Conservation (phyloP, 2,329 filamentous ascomycete species). For the Pyrenochaeta sp. region DNA sequence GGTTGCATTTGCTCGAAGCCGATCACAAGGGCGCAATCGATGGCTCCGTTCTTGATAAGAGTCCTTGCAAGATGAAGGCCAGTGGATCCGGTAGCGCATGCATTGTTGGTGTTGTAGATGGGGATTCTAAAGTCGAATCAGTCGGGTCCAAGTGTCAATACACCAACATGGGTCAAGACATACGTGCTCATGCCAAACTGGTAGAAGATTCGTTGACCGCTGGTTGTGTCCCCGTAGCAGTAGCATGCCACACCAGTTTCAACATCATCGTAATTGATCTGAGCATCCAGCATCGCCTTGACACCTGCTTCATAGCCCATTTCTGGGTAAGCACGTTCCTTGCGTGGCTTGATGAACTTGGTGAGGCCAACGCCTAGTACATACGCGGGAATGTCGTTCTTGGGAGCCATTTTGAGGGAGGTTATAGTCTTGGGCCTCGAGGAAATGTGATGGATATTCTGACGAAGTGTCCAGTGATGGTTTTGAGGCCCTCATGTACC, state of each 20-base stretch:
- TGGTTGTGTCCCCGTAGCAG: slow-evolving; percentile 94
- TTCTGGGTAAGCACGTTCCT: slow-evolving; percentile 91
- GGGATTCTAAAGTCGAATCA: slow-evolving; percentile 67
- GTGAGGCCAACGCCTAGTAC: slow-evolving; percentile 97
- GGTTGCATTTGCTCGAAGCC: slow-evolving; percentile 98
- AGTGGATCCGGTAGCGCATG: slow-evolving; percentile 91
- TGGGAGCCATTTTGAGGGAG: slow-evolving; percentile 29
- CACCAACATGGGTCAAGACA: not conserved
- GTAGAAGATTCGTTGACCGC: slow-evolving; percentile 94
- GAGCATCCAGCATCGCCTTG: slow-evolving; percentile 80
- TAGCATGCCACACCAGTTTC: slow-evolving; percentile 94
- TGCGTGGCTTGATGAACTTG: slow-evolving; percentile 96
- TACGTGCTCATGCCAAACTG: slow-evolving; percentile 89
- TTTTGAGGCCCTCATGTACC: not conserved
- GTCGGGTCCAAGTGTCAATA: no score
- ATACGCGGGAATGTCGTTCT: slow-evolving; percentile 64
- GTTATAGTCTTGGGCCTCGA: not conserved
- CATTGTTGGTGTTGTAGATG: slow-evolving; percentile 98
- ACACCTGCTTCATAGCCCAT: slow-evolving; percentile 90
- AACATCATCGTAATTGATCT: slow-evolving; percentile 95
- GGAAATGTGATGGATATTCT: not conserved
- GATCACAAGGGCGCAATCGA: slow-evolving; percentile 87
- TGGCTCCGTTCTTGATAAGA: slow-evolving; percentile 77
- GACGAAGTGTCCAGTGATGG: not conserved
- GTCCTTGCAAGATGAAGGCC: slow-evolving; percentile 83